These are phyloP conservation scores for Mycena albidolilacea DNA, from an alignment of 768 basidiomycete genomes.

Conservation along the genomic window DNA sequence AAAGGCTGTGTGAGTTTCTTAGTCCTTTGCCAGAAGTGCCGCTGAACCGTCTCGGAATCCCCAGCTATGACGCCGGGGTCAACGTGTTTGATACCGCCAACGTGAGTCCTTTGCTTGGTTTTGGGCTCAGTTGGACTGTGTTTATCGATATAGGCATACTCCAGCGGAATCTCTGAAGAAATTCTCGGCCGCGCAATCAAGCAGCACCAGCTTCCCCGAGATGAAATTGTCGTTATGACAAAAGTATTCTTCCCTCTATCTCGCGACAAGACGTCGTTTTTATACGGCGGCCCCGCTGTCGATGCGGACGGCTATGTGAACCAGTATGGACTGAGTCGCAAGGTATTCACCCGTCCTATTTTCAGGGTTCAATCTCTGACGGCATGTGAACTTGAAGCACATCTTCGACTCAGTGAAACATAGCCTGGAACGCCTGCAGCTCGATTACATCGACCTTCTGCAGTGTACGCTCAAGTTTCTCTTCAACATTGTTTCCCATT, in stretches of 20 bases:
- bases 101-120: constrained; percentile 36
- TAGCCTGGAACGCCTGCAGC: constrained; percentile 56
- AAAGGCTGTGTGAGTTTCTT: constrained; percentile 37
- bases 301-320: constrained; percentile 62
- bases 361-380: background rate
- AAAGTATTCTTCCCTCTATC: constrained; percentile 52
- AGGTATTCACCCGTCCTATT: constrained; percentile 24
- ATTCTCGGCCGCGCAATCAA: constrained; percentile 58
- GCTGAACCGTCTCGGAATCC: background rate
- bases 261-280: constrained; percentile 52
- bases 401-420: constrained; percentile 70
- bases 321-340: constrained; percentile 59
- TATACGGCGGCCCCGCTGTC: constrained; percentile 27
- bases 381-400: constrained; percentile 47
- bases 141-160: constrained; percentile 12
- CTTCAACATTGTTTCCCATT: too few species aligned
- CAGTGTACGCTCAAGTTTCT: constrained; percentile 52
- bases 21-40: too few species aligned
- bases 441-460: constrained; percentile 72
- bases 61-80: constrained; percentile 49
- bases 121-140: background rate
- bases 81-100: constrained; percentile 54
- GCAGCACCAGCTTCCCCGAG: constrained; percentile 52
- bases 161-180: constrained; percentile 52
- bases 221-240: constrained; percentile 59